Evolutionary conservation across 306 rosid species (phyloP).

Genomic region (Glycine latifolia): DNA sequence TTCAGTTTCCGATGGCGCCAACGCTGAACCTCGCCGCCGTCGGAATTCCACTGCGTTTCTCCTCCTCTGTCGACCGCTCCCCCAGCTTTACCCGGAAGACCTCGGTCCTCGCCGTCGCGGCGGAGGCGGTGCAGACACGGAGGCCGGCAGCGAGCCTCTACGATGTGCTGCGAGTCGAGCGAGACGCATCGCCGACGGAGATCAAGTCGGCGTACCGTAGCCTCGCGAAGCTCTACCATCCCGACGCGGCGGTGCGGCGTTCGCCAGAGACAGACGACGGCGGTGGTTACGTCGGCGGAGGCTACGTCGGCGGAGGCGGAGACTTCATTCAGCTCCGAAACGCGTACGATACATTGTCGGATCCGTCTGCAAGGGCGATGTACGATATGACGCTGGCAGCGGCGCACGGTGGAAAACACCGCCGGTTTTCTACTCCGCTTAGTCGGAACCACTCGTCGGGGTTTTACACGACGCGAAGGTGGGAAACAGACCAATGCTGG

Average conservation of each 20-base stretch:
- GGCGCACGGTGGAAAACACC: constrained; percentile 28
- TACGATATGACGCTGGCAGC: constrained; percentile 68
- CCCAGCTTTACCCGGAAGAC: not conserved
- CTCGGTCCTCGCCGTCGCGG: constrained; percentile 31
- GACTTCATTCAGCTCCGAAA: constrained; percentile 78
- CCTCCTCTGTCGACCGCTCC: not conserved
- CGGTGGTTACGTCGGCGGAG: constrained; percentile 35
- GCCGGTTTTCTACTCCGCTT: constrained; percentile 28
- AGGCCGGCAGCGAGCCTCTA: constrained; percentile 49
- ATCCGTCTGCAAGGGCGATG: constrained; percentile 73
- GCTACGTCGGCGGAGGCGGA: constrained; percentile 46
- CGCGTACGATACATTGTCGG: constrained; percentile 85
- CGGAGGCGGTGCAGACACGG: not conserved
- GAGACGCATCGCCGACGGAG: constrained; percentile 49
- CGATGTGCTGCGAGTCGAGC: constrained; percentile 47
- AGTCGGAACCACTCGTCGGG: constrained; percentile 41
- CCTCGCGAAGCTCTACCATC: constrained; percentile 62
- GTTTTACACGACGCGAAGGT: constrained; percentile 65
- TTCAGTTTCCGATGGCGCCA: constrained; percentile 33
- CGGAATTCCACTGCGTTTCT: not conserved
- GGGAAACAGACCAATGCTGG: constrained; percentile 99
- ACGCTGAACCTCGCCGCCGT: constrained; percentile 34
- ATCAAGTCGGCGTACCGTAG: constrained; percentile 58
- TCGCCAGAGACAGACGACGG: constrained; percentile 20
- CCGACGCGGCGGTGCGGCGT: constrained; percentile 60